Conservation (phyloP, 164 flowering plant species). For the Taxillus chinensis region DNA sequence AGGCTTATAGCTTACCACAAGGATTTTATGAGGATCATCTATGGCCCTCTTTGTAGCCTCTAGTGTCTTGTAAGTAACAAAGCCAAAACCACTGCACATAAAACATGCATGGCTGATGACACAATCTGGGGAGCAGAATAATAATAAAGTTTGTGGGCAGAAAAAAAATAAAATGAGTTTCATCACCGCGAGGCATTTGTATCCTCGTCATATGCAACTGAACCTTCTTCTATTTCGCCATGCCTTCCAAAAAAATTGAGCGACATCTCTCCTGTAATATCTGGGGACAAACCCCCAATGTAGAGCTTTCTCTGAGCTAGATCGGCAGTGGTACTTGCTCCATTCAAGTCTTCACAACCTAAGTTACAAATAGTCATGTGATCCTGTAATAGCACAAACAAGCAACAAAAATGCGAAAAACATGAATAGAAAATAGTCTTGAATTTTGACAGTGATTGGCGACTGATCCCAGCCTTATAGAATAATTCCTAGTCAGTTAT, state of each 20-base stretch:
- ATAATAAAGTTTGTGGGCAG: no score
- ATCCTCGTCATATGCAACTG: conserved; percentile 75
- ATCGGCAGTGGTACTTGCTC: conserved; percentile 35
- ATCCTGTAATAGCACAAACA: conserved; percentile 32
- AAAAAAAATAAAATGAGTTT: neutral
- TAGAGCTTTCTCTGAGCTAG: conserved; percentile 62
- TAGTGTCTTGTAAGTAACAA: conserved; percentile 56
- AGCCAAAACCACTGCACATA: conserved; percentile 56
- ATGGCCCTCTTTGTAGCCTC: conserved; percentile 64
- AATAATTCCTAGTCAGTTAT: no score
- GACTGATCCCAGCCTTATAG: no score
- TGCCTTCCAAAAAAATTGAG: conserved; percentile 39
- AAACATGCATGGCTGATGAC: neutral
- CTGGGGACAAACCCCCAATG: conserved; percentile 57
- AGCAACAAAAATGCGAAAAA: no score
- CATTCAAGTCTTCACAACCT: conserved; percentile 57
- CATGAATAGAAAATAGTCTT: no score
- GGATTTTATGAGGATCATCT: conserved; percentile 60
- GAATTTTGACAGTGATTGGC: no score
- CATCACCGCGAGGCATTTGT: conserved; percentile 59
- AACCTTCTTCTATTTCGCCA: conserved; percentile 77
- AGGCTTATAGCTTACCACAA: conserved; percentile 38
- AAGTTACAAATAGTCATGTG: conserved; percentile 71
- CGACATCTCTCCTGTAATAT: conserved; percentile 47
- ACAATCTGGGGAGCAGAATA: neutral